phyloP scores from a whole-genome alignment of 345 rosid species.

The Brassica incana region DNA sequence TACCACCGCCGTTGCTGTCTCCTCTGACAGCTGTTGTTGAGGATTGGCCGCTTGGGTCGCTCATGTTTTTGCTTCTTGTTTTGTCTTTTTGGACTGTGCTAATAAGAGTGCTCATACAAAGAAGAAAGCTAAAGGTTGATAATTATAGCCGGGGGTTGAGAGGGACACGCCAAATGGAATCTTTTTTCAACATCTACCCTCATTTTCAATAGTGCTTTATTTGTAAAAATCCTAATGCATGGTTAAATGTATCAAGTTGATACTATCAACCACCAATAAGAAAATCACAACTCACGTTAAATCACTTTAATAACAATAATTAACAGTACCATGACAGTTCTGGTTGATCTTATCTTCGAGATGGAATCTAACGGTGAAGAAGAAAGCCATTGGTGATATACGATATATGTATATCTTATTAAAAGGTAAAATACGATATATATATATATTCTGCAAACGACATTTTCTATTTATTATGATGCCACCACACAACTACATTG shows the following conservation, averaged over 20 bases:
- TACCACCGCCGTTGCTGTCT: background rate
- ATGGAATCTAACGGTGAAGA: constrained; percentile 23
- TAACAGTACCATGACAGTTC: constrained; percentile 6
- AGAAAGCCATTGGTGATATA: constrained; percentile 1
- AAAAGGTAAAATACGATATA: background rate
- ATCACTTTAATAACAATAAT: constrained; percentile 3
- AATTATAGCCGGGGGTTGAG: background rate
- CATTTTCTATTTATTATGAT: constrained; percentile 13
- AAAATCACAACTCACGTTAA: background rate
- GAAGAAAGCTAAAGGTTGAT: background rate
- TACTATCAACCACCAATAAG: constrained; percentile 11
- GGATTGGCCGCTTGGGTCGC: constrained; percentile 31
- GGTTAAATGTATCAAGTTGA: background rate
- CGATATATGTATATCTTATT: background rate
- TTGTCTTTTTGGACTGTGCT: constrained; percentile 17
- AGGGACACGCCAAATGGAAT: constrained; percentile 22
- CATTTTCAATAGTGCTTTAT: background rate
- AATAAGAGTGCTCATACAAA: constrained; percentile 12
- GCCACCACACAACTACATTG: constrained; percentile 13
- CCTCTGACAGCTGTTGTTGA: constrained; percentile 26
- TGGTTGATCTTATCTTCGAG: constrained; percentile 28
- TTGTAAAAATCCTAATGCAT: background rate
- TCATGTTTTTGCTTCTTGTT: constrained; percentile 25
- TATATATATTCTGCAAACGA: constrained; percentile 10
- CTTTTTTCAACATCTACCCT: background rate